These are phyloP conservation scores for Microdochium bolleyi DNA, from an alignment of 2,329 filamentous ascomycete species.

Conservation along the genomic window DNA sequence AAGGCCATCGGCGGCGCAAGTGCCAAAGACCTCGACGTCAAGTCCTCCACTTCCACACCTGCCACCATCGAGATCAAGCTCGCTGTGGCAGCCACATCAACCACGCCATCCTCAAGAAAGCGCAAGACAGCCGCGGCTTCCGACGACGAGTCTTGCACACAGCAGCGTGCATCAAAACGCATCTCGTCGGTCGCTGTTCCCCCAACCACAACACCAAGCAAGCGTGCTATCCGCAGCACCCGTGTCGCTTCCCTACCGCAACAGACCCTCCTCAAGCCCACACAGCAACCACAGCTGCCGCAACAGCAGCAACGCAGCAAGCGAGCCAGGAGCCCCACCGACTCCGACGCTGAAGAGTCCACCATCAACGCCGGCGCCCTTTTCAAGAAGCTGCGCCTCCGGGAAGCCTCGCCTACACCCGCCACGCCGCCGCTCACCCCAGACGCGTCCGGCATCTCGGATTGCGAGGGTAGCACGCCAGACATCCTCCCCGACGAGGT, in stretches of 20 bases:
- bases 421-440: slow-evolving; percentile 22
- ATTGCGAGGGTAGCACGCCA: slow-evolving; percentile 10
- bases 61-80: slow-evolving; percentile 30
- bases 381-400: slow-evolving; percentile 31
- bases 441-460: slow-evolving; percentile 23
- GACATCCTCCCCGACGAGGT: slow-evolving; percentile 40
- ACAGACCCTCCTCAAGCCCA: slow-evolving; percentile 13
- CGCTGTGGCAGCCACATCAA: slow-evolving; percentile 16
- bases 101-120: slow-evolving; percentile 23
- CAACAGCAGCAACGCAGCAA: slow-evolving; percentile 9
- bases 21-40: slow-evolving; percentile 25
- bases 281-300: slow-evolving; percentile 3
- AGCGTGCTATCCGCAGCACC: slow-evolving; percentile 12
- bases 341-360: slow-evolving; percentile 19
- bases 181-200: slow-evolving; percentile 3
- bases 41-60: slow-evolving; percentile 12
- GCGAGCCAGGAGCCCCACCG: slow-evolving; percentile 19
- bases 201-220: neutral
- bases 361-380: slow-evolving; percentile 22
- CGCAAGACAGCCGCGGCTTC: slow-evolving; percentile 19
- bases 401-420: slow-evolving; percentile 25
- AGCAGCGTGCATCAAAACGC: slow-evolving; percentile 15
- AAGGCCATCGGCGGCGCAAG: slow-evolving; percentile 23
- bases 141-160: slow-evolving; percentile 20
- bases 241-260: slow-evolving; percentile 18